phyloP scores from a whole-genome alignment of 2,329 filamentous ascomycete species.

The Hypoxylon sp. region DNA sequence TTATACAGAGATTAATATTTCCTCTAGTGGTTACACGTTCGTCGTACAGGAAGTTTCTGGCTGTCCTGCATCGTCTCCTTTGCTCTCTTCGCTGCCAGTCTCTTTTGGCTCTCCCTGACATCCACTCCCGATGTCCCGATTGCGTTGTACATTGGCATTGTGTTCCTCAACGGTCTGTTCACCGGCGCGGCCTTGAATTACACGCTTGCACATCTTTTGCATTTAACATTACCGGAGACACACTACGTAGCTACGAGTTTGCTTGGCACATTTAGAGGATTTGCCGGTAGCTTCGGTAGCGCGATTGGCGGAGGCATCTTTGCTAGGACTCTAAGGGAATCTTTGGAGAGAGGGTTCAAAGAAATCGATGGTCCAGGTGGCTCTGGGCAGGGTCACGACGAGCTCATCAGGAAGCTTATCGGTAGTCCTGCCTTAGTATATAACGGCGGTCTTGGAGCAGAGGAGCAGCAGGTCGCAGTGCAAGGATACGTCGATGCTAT shows the following conservation, averaged over 20 bases:
- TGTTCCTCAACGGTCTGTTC: constrained; percentile 79
- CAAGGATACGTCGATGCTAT: constrained; percentile 64
- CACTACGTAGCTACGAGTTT: constrained; percentile 84
- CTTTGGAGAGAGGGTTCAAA: constrained; percentile 71
- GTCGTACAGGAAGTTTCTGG: constrained; percentile 81
- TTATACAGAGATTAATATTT: constrained; percentile 17
- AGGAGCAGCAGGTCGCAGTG: constrained; percentile 64
- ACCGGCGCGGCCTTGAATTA: constrained; percentile 85
- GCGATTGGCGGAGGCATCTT: constrained; percentile 85
- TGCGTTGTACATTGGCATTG: constrained; percentile 68
- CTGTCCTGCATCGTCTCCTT: constrained; percentile 73
- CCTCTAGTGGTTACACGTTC: constrained; percentile 76
- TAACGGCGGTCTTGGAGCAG: constrained; percentile 58
- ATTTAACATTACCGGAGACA: constrained; percentile 75
- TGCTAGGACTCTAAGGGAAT: constrained; percentile 69
- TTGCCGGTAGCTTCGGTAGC: constrained; percentile 85
- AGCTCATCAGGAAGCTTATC: constrained; percentile 64
- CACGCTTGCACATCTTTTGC: constrained; percentile 83
- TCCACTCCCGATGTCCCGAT: constrained; percentile 68
- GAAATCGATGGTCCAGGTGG: constrained; percentile 59
- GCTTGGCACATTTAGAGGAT: constrained; percentile 83
- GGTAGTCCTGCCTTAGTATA: constrained; percentile 68
- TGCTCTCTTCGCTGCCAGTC: constrained; percentile 71
- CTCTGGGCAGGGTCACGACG: constrained; percentile 52
- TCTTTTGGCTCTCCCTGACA: constrained; percentile 69